Evolutionary conservation across 306 rosid species (phyloP).

Genomic region (Vigna mungo): DNA sequence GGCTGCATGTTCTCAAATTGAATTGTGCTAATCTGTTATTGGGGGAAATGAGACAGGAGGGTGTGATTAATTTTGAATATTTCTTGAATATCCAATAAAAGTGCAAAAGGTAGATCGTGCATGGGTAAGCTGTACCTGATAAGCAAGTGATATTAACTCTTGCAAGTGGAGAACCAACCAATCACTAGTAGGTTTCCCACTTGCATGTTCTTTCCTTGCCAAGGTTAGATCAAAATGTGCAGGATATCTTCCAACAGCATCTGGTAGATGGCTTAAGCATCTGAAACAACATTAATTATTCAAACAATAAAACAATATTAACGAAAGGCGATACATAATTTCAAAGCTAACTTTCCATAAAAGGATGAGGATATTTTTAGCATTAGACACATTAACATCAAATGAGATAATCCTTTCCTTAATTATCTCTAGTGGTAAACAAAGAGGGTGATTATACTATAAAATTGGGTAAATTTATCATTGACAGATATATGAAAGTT

Average conservation of each 20-base stretch:
- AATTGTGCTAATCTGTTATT: conserved; percentile 85
- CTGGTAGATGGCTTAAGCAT: conserved; percentile 91
- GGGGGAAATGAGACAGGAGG: conserved; percentile 12
- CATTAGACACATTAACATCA: conserved; percentile 33
- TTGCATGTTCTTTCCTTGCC: conserved; percentile 71
- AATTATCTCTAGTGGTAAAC: conserved; percentile 14
- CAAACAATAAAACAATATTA: conserved; percentile 25
- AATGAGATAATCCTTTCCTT: conserved; percentile 8
- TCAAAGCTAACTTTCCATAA: neutral
- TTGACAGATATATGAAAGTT: conserved; percentile 1
- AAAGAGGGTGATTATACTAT: conserved; percentile 6
- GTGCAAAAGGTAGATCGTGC: conserved; percentile 32
- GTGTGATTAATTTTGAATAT: conserved; percentile 31
- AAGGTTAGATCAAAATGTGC: conserved; percentile 88
- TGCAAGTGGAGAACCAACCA: conserved; percentile 94
- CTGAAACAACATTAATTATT: conserved; percentile 54
- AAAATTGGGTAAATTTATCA: conserved; percentile 19
- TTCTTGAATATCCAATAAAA: conserved; percentile 29
- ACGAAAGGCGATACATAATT: neutral
- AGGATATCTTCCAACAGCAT: conserved; percentile 87
- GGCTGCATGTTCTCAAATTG: conserved; percentile 98
- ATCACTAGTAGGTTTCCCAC: conserved; percentile 61
- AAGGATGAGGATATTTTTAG: conserved; percentile 20
- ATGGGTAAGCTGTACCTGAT: conserved; percentile 71
- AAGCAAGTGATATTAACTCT: conserved; percentile 96